Percentiles rank a stretch among this genome's conserved stretches.
Conservation (phyloP, 2,329 filamentous ascomycete species). For the Aspergillus terreus region DNA sequence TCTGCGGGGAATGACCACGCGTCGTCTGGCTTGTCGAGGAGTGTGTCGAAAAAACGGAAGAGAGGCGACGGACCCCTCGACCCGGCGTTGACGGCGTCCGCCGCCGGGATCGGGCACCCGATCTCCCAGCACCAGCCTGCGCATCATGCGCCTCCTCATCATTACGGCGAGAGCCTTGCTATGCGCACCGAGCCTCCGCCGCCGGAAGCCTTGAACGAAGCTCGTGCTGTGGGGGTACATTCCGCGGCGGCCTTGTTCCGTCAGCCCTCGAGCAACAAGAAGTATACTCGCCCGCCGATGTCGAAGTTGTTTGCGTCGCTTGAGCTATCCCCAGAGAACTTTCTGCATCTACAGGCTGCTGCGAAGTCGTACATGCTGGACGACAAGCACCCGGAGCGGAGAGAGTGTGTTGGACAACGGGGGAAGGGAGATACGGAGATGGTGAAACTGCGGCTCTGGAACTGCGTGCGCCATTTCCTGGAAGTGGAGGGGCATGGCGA, state of each 20-base stretch:
- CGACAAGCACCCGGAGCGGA: slow-evolving; percentile 51
- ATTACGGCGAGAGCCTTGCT: slow-evolving; percentile 29
- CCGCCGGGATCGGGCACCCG: slow-evolving; percentile 21
- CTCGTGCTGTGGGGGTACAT: slow-evolving; percentile 50
- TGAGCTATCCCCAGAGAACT: slow-evolving; percentile 54
- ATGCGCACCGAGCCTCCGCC: slow-evolving; percentile 37
- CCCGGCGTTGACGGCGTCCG: slow-evolving; percentile 28
- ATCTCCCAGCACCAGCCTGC: slow-evolving; percentile 19
- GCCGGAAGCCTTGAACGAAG: slow-evolving; percentile 34
- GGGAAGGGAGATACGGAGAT: slow-evolving; percentile 54
- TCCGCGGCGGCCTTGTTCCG: slow-evolving; percentile 54
- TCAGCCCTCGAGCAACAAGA: slow-evolving; percentile 48
- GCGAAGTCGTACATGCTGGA: slow-evolving; percentile 58
- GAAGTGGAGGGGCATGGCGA: slow-evolving; percentile 49
- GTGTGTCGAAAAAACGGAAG: slow-evolving; percentile 39
- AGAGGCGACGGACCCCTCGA: slow-evolving; percentile 37
- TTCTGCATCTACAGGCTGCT: slow-evolving; percentile 52
- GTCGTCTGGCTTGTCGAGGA: slow-evolving; percentile 28
- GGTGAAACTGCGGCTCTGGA: slow-evolving; percentile 55
- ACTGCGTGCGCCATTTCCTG: slow-evolving; percentile 54
- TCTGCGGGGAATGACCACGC: slow-evolving; percentile 25
- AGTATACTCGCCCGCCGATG: slow-evolving; percentile 56
- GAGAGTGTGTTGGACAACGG: slow-evolving; percentile 55
- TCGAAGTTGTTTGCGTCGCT: slow-evolving; percentile 56
- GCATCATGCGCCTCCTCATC: slow-evolving; percentile 23